Base-by-base conservation (phyloP, 1,284 basidiomycete species). In the Peniophora sp. region DNA sequence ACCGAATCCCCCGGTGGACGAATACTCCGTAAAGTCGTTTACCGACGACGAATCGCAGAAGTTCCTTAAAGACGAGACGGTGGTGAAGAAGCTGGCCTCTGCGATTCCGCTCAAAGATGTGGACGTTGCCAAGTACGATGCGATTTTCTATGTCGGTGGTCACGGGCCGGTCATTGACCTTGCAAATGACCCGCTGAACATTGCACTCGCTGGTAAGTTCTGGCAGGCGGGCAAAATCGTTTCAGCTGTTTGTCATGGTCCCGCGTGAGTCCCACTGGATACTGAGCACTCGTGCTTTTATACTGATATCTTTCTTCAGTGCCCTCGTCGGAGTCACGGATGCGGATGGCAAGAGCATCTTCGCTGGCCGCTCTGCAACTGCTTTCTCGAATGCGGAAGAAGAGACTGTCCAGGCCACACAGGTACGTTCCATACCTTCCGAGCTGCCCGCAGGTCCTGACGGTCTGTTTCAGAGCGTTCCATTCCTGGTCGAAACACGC, bases 61-160 rank as follows among this genome's bases (percentile, higher is more conserved):
- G 51, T 92, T 91, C 73, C 67, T 88, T 53, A 66, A 72, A 2
- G 85, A 89, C 61, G 57, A 52, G 3, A 47, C 66, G 2, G 81
- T 84, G 47, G 72, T 77, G 55, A 51, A 62, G n/a, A 80, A 85
- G 63, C 64, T 88, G 44, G 74, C 74, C 20, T 71, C 70, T 47
- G 79, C 86, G 3, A 79, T 82, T 65, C 78, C 74, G 64, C 70
- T 92, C 47, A 68, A 73, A 1, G 76, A 83, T 1, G 74, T 91
- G 57, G 73, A 78, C 48, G 66, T 64, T 2, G 63, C 68, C 12
- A 79, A 86, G 55, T 92, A 87, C 60, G 81, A 76, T 51, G 88
- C 81, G 12, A 70, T 92, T 54, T 92, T 88, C 67, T 88, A 88
- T 63, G 75, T 86, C 48, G 89, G 89, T 43, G 89, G 82, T 27